Evolutionary conservation across 1,284 basidiomycete species (phyloP).

Genomic region (Irpex rosettiformis): DNA sequence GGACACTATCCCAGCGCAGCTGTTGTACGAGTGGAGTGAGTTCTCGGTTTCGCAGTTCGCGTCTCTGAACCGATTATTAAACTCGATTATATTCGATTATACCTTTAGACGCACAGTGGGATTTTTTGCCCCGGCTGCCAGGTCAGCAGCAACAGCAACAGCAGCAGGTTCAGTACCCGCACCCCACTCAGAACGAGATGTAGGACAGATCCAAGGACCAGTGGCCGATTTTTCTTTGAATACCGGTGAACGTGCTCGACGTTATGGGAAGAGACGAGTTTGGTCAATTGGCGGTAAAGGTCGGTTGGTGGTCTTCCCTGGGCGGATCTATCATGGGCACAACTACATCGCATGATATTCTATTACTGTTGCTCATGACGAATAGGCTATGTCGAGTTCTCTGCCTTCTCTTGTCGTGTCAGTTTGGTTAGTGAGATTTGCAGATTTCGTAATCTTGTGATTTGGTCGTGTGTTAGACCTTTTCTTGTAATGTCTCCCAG

Average conservation of each 20-base stretch:
- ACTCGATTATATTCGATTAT: conserved; percentile 2
- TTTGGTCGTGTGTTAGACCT: not conserved
- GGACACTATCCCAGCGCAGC: conserved; percentile 74
- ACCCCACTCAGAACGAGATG: conserved; percentile 4
- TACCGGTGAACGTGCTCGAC: not conserved
- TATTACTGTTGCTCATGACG: too few species aligned
- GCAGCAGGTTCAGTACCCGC: conserved; percentile 7
- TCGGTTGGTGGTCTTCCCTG: not conserved
- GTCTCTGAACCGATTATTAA: not conserved
- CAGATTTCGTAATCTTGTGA: not conserved
- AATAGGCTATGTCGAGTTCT: too few species aligned
- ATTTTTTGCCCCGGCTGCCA: conserved; percentile 42
- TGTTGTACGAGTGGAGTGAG: conserved; percentile 84
- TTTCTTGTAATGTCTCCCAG: not conserved
- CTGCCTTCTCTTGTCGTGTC: too few species aligned
- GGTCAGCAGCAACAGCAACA: conserved; percentile 3
- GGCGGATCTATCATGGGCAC: too few species aligned
- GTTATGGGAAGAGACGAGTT: not conserved
- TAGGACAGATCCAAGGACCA: not conserved
- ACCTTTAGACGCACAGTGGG: conserved; percentile 52
- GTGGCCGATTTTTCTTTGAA: not conserved
- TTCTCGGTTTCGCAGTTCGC: conserved; percentile 29
- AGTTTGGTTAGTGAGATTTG: too few species aligned
- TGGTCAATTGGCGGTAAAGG: not conserved
- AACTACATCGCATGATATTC: not conserved